Conservation (phyloP, 345 rosid species). For the Eutrema yunnanense region DNA sequence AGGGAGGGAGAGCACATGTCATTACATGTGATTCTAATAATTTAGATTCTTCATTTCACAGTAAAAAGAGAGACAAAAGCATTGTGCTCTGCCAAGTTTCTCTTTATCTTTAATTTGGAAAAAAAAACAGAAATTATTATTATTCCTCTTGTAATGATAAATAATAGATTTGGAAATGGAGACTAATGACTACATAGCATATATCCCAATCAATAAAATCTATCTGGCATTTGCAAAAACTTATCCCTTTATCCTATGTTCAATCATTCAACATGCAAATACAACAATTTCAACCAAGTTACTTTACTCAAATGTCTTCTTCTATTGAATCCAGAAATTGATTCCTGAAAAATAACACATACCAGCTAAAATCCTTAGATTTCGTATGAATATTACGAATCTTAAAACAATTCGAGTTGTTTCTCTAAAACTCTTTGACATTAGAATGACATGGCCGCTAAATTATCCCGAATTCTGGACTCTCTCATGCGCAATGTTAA, state of each 20-base stretch:
- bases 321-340: too few species aligned
- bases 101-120: constrained; percentile 6
- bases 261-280: constrained; percentile 12
- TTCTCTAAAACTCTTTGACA: too few species aligned
- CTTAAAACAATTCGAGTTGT: too few species aligned
- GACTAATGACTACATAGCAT: neutral
- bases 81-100: constrained; percentile 22
- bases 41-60: constrained; percentile 29
- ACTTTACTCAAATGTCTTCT: neutral
- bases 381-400: too few species aligned
- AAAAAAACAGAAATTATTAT: neutral
- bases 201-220: neutral
- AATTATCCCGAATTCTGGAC: neutral
- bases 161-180: neutral
- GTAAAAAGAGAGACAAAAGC: constrained; percentile 25
- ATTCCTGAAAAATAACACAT: too few species aligned
- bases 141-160: neutral
- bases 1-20: constrained; percentile 30
- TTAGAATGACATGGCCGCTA: too few species aligned
- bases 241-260: neutral
- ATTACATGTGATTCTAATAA: constrained; percentile 37
- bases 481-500: neutral
- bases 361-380: too few species aligned
- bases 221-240: neutral
- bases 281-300: neutral